A percentile compares a stretch with the other conserved stretches of the same genome.
Evolutionary conservation across 768 basidiomycete species (phyloP).

Genomic region (Podaxis sp.): DNA sequence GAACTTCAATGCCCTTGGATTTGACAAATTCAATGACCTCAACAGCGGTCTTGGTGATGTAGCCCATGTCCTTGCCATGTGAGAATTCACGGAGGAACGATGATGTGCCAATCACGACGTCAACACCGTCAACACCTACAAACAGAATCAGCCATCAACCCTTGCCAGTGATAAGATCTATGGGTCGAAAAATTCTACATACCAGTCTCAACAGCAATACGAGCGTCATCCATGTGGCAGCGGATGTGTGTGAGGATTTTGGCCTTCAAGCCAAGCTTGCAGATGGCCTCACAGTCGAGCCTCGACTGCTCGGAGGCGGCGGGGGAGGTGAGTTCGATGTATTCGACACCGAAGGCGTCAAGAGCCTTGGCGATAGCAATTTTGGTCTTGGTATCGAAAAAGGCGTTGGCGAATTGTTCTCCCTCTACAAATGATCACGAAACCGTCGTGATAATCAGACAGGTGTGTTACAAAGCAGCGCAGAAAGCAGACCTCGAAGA

Average conservation of each 20-base stretch:
- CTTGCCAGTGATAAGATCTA: conserved; percentile 1
- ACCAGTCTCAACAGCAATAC: conserved; percentile 98
- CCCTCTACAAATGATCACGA: conserved; percentile 58
- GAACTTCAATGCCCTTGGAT: conserved; percentile 98
- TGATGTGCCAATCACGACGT: conserved; percentile 98
- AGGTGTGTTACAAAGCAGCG: not conserved
- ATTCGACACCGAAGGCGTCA: conserved; percentile 98
- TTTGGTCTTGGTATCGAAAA: conserved; percentile 99
- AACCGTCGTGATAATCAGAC: not conserved
- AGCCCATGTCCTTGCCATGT: conserved; percentile 99
- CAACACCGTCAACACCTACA: conserved; percentile 96
- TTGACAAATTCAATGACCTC: conserved; percentile 99
- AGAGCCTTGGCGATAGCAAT: conserved; percentile 98
- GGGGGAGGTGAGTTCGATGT: conserved; percentile 98
- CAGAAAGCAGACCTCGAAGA: conserved; percentile 63
- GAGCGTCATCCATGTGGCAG: conserved; percentile 99
- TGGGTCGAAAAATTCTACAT: conserved; percentile 18
- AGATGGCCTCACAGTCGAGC: conserved; percentile 94
- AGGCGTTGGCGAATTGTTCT: conserved; percentile 98
- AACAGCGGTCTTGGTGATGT: conserved; percentile 98
- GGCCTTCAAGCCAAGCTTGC: conserved; percentile 94
- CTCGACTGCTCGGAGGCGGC: conserved; percentile 96
- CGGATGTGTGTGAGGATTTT: conserved; percentile 99
- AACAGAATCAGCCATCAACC: conserved; percentile 7
- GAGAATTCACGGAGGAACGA: conserved; percentile 99